Base-by-base conservation (phyloP, 1,284 basidiomycete species). In the Heterobasidion parviporum region DNA sequence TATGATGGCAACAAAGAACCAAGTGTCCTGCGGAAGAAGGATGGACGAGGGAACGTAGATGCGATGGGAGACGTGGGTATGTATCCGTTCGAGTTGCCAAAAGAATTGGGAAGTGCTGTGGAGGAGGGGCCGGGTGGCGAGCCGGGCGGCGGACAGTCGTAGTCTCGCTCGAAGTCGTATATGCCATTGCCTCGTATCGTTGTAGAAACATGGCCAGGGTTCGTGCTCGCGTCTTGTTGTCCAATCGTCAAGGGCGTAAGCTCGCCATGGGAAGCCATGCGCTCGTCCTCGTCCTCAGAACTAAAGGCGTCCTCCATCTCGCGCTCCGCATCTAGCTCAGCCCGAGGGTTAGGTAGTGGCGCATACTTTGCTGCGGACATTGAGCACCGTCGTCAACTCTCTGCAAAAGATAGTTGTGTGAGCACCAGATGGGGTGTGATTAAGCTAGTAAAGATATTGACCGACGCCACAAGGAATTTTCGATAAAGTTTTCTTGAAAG, bases 161-260 rank as follows among this genome's bases (percentile, higher is more conserved):
- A 88, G 63, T 90, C 87, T 33, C 89, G 76, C 67, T 92, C 90
- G 70, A 93, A 94, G 69, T 94, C 89, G 68, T 94, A 94, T 15
- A 69, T 65, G 15, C 72, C 75, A 35, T 75, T n/a, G 14, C 8
- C n/a, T 15, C 69, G 54, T 6, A 1, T 65, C 63, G 55, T 55
- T 38, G 18, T 49, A 43, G 46, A 54, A 50, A 16, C 41, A 43
- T 43, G 35, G 48, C 44, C 50, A 32, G 48, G 12, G 14, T 52
- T 18, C 45, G 50, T 46, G 35, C 26, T 49, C 4, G 50, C 35
- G 4, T 41, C n/a, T 15, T n/a, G 47, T 14, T 52, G 52, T 41
- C 52, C 38, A 16, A 55, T 49, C 32, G 70, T 67, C 35, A 77
- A 66, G 43, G 74, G 76, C 6, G 74, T 73, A 15, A 69, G 69